These are phyloP conservation scores for Creolimax fragrantissima DNA, from an alignment of 78 protist species.

Conservation along the genomic window DNA sequence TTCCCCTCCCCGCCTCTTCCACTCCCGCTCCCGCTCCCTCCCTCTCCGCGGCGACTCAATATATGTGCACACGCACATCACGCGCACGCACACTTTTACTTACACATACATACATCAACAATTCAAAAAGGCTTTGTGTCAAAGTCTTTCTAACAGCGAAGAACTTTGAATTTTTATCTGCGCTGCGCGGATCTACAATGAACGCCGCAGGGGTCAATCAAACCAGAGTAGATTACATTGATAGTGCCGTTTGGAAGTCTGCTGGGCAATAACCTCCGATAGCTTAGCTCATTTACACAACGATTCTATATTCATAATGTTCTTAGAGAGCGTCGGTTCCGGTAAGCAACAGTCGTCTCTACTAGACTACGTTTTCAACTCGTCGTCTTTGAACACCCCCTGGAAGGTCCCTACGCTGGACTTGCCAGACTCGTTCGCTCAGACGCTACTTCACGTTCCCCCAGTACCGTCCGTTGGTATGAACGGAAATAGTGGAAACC, in stretches of 20 bases:
- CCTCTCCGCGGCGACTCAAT: too few relatives aligned
- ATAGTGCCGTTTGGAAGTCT: neutral
- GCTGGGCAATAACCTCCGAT: neutral
- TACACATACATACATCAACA: too few relatives aligned
- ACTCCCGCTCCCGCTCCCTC: too few relatives aligned
- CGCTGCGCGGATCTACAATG: neutral
- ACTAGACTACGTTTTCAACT: neutral
- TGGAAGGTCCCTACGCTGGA: neutral
- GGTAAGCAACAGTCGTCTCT: neutral
- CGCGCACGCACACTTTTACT: too few relatives aligned
- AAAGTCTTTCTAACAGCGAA: too few relatives aligned
- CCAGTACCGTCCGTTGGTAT: too few relatives aligned
- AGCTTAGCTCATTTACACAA: neutral
- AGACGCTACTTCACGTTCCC: too few relatives aligned
- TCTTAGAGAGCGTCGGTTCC: too few relatives aligned
- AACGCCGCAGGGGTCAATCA: neutral
- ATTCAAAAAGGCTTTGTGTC: too few relatives aligned
- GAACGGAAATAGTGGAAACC: neutral
- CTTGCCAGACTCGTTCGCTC: neutral
- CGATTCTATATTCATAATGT: neutral
- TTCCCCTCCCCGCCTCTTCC: too few relatives aligned
- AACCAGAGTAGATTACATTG: slow-evolving; percentile 11
- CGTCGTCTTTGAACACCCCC: neutral
- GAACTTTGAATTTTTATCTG: too few relatives aligned
- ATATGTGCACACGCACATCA: too few relatives aligned